These are phyloP conservation scores for Dactylonectria macrodidyma DNA, from an alignment of 2,329 filamentous ascomycete genomes.

Conservation along the genomic window DNA sequence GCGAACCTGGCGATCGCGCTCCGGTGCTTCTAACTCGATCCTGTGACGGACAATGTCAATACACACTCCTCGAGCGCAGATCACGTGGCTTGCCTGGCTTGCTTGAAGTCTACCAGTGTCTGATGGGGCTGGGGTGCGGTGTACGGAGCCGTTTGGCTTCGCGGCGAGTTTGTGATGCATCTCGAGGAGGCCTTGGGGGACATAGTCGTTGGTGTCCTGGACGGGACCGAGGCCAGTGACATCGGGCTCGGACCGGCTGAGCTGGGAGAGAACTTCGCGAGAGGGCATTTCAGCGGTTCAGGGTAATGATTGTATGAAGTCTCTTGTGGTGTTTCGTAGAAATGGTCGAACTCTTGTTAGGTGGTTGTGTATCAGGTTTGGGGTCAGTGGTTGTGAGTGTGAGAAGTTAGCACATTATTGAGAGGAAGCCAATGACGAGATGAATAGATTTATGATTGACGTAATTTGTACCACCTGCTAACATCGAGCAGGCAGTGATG, in stretches of 20 bases:
- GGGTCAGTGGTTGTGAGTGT: no score
- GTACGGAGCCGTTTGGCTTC: constrained; percentile 25
- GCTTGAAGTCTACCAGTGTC: constrained; percentile 27
- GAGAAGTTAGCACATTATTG: no score
- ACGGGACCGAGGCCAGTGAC: constrained; percentile 42
- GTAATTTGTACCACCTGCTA: neutral
- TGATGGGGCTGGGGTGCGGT: neutral
- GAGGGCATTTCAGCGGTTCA: constrained; percentile 37
- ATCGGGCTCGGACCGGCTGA: constrained; percentile 31
- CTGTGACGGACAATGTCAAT: constrained; percentile 23
- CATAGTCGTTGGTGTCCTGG: constrained; percentile 14
- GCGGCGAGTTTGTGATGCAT: constrained; percentile 47
- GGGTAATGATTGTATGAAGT: neutral
- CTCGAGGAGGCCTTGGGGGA: constrained; percentile 44
- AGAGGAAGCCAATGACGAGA: no score
- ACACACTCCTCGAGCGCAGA: accelerated
- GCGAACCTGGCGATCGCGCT: constrained; percentile 44
- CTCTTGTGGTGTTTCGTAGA: neutral
- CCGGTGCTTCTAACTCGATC: constrained; percentile 44
- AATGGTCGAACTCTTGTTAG: neutral
- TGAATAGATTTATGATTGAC: neutral
- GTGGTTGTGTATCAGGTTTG: neutral
- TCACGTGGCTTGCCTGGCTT: constrained; percentile 25
- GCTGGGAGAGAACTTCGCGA: constrained; percentile 40
- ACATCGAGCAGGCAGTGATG: neutral